Percentiles rank a stretch among this genome's conserved stretches.
Evolutionary conservation across 169 alveolate genomes (phyloP).

Genomic region (Plasmodium knowlesi): DNA sequence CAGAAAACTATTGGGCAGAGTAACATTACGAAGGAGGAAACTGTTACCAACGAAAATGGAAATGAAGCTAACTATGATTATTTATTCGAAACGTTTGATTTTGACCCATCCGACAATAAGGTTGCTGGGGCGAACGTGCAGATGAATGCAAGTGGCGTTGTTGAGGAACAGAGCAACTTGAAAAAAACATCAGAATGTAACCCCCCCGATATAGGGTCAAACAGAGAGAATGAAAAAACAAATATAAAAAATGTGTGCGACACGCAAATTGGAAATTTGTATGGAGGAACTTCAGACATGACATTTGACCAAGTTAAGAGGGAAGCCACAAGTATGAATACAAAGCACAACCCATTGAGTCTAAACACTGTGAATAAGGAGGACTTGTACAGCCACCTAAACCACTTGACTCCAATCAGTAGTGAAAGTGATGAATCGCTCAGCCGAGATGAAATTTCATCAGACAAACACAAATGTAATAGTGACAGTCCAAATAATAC

Average conservation of each 20-base stretch:
- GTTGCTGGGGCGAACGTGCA: neutral
- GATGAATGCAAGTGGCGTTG: neutral
- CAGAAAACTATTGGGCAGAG: neutral
- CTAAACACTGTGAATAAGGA: neutral
- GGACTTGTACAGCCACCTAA: neutral
- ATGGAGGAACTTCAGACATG: neutral
- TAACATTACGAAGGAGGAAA: neutral
- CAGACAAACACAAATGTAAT: neutral
- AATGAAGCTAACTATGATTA: slow-evolving; percentile 27
- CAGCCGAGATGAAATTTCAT: neutral
- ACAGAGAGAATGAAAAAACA: neutral
- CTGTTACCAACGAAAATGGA: neutral
- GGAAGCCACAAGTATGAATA: neutral
- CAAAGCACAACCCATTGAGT: neutral
- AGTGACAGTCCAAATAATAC: neutral
- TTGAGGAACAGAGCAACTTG: neutral
- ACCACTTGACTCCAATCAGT: neutral
- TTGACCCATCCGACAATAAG: neutral
- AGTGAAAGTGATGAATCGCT: neutral
- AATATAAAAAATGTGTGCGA: neutral
- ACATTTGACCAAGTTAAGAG: neutral
- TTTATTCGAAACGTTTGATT: slow-evolving; percentile 52
- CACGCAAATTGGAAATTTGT: neutral
- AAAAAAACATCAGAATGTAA: neutral
- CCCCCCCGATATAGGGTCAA: neutral